Conservation (phyloP, 2,329 filamentous ascomycete genomes). For the Mollisiaceae sp. region DNA sequence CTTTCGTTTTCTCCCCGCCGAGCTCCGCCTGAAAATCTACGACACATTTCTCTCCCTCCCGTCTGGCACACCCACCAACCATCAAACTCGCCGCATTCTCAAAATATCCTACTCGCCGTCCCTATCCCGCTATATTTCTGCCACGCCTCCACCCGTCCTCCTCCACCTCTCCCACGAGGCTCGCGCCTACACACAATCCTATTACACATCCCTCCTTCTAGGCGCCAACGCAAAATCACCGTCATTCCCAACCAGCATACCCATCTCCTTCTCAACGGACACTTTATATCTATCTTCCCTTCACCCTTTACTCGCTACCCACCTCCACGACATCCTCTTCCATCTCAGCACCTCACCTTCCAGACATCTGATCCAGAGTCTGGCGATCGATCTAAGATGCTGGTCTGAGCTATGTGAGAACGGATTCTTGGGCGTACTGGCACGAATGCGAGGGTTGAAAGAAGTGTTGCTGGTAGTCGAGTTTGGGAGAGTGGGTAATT, state of each 20-base stretch:
- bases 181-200: conserved; percentile 23
- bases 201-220: conserved; percentile 24
- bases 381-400: conserved; percentile 35
- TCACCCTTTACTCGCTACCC: conserved; percentile 28
- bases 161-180: conserved; percentile 34
- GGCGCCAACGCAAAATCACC: conserved; percentile 13
- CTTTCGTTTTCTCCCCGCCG: conserved; percentile 35
- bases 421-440: conserved; percentile 33
- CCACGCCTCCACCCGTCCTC: conserved; percentile 30
- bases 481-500: conserved; percentile 32
- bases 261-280: conserved; percentile 26
- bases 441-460: conserved; percentile 29
- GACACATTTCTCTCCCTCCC: conserved; percentile 22
- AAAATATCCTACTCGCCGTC: conserved; percentile 34
- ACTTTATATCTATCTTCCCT: conserved; percentile 35
- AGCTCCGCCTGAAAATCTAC: conserved; percentile 38
- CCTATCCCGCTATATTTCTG: conserved; percentile 29
- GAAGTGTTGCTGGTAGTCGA: conserved; percentile 37
- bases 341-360: conserved; percentile 32
- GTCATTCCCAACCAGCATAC: conserved; percentile 17
- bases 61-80: conserved; percentile 3
- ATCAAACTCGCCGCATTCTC: conserved; percentile 28
- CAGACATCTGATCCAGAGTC: conserved; percentile 28
- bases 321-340: conserved; percentile 33
- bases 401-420: conserved; percentile 35